Evolutionary conservation across 2,329 filamentous ascomycete species (phyloP), one percentile per base, ranked within the genome.

Genomic region (Fusarium guadeloupense): DNA sequence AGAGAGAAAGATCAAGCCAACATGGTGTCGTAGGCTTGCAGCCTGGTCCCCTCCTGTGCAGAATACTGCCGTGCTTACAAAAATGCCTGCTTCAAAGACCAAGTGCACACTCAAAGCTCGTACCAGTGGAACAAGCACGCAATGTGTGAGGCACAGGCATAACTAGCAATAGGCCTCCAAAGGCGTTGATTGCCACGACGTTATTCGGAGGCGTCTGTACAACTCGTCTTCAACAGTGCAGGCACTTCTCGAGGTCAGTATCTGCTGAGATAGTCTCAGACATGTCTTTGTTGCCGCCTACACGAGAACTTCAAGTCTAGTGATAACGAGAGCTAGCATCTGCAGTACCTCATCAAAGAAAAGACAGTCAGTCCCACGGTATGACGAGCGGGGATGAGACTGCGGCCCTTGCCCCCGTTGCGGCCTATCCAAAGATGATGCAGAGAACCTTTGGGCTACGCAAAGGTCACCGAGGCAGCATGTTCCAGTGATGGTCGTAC

Each of bases 341-440:
- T 16, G 28, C n/a, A 48, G 17, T 40, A 54, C 42, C 42, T 43
- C 51, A 43, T 37, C 43, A 40, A 57, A 45, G 52, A 59, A 65
- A 50, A 43, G 46, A 44, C 42, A 53, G 30, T 35, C 35, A 50
- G 57, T 42, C 33, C 50, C 60, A 58, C 61, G 34, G 33, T 62
- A 64, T 62, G 33, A 43, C 46, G 51, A 48, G 39, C 52, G 39
- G 46, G 52, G 52, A 48, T 40, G 45, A 45, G 46, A 26, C 51
- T 45, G 44, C 31, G 46, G 19, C 53, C 25, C 57, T 50, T 48
- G 55, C 53, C 51, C 53, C 39, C n/a, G 59, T 50, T 46, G 62
- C 51, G 54, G 37, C 53, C 47, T 54, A n/a, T n/a, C 28, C n/a
- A 53, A 43, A 62, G 64, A 70, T 68, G 56, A 69, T 54, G 68